Evolutionary conservation across 2,329 filamentous ascomycete species (phyloP), one percentile per base, ranked within the genome.

Genomic region (Fusarium nurragi): DNA sequence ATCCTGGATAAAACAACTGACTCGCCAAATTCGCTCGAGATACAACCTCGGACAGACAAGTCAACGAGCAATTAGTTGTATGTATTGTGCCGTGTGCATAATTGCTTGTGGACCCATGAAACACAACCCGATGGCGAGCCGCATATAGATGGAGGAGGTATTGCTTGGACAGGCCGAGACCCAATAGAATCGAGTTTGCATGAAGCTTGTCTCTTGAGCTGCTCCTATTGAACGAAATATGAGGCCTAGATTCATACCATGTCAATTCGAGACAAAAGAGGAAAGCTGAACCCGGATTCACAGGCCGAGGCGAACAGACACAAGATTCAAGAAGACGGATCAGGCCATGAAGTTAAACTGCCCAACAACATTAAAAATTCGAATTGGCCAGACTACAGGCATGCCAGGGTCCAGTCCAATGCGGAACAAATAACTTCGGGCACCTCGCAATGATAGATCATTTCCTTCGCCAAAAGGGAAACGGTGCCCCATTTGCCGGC

Each of bases 121-220:
- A 56, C 54, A 60, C 53, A 64, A 56, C 52, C 54, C 26, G 51
- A 67, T 62, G 68, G 65, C 52, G 57, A 70, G 65, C 68, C 47
- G 68, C 54, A 64, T 66, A 40, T 39, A 40, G 22, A 50, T 60
- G 48, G 23, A 21, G 40, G 34, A 41, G 30, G 45, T 49, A 48
- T 40, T 64, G 49, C 46, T 67, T 64, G 63, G 64, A 32, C 36
- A 28, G 39, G 45, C 38, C 43, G 46, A 49, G 39, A 49, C 36
- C 60, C 58, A 66, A 64, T 67, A 53, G 30, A 64, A 67, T 30
- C 21, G 25, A 38, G 26, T 55, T 45, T 46, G 46, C 41, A 48
- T 48, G 46, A 60, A 45, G 39, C 26, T 41, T 52, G 45, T 41
- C 47, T 37, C 32, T 45, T 9, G 43, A 57, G 39, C 19, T 14